These are phyloP conservation scores for Coemansia sp. DNA, from an alignment of 192 early-diverging fungal species.

Conservation along the genomic window DNA sequence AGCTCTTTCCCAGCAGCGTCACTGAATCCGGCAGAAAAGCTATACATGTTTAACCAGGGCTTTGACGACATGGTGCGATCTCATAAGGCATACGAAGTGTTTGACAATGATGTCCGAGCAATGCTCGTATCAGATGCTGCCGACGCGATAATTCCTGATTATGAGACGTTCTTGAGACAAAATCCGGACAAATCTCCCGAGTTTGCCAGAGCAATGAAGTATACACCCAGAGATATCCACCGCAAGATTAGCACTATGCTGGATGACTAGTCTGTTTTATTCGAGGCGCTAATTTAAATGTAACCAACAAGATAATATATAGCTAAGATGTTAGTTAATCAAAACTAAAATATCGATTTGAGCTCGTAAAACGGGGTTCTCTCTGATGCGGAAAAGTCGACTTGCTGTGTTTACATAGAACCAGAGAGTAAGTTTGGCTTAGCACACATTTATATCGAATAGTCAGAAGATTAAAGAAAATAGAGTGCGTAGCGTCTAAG, in stretches of 20 bases:
- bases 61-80: slow-evolving; percentile 51
- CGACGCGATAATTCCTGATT: slow-evolving; percentile 40
- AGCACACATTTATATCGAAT: too few species aligned
- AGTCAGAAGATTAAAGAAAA: too few species aligned
- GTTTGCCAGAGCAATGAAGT: slow-evolving; percentile 45
- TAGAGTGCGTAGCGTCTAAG: too few species aligned
- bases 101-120: slow-evolving; percentile 44
- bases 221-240: slow-evolving; percentile 45
- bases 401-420: too few species aligned
- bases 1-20: slow-evolving; percentile 47
- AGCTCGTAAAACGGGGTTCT: too few species aligned
- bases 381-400: too few species aligned
- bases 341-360: too few species aligned
- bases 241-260: slow-evolving; percentile 40
- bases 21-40: slow-evolving; percentile 42
- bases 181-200: slow-evolving; percentile 48
- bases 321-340: too few species aligned
- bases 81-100: slow-evolving; percentile 43
- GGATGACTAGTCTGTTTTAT: slow-evolving; percentile 24
- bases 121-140: slow-evolving; percentile 43
- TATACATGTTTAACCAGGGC: slow-evolving; percentile 44
- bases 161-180: slow-evolving; percentile 43
- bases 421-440: too few species aligned
- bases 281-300: neutral
- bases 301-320: neutral